Conservation (phyloP, 1,139 yeast genomes). For the Arxiozyma bovina region DNA sequence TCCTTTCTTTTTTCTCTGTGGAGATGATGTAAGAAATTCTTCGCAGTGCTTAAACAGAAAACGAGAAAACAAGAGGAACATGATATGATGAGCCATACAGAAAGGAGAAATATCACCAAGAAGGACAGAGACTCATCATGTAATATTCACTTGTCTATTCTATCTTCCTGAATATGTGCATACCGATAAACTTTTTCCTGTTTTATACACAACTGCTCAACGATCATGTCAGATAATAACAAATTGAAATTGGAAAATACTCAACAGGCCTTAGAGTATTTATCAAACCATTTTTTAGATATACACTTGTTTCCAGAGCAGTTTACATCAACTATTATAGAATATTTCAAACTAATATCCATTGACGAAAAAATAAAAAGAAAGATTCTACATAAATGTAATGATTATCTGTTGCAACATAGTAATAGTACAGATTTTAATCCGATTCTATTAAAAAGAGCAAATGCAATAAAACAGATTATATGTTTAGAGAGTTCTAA, state of each 20-base stretch:
- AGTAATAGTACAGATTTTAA: not conserved
- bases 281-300: not conserved
- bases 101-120: no score
- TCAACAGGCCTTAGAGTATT: not conserved
- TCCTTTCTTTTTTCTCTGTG: slow-evolving; percentile 18
- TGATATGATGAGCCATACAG: no score
- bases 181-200: not conserved
- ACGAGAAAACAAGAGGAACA: not conserved
- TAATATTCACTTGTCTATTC: no score
- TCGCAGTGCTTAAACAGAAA: no score
- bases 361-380: not conserved
- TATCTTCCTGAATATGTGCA: not conserved
- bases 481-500: no score
- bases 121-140: no score
- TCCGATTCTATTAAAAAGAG: not conserved
- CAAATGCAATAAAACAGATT: not conserved
- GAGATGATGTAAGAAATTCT: not conserved
- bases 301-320: not conserved
- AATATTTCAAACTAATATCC: not conserved
- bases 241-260: not conserved
- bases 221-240: not conserved
- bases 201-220: not conserved
- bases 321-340: not conserved
- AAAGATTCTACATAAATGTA: not conserved
- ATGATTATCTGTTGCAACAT: not conserved